Conservation (phyloP, 768 basidiomycete genomes). For the Naematelia aurantialba region DNA sequence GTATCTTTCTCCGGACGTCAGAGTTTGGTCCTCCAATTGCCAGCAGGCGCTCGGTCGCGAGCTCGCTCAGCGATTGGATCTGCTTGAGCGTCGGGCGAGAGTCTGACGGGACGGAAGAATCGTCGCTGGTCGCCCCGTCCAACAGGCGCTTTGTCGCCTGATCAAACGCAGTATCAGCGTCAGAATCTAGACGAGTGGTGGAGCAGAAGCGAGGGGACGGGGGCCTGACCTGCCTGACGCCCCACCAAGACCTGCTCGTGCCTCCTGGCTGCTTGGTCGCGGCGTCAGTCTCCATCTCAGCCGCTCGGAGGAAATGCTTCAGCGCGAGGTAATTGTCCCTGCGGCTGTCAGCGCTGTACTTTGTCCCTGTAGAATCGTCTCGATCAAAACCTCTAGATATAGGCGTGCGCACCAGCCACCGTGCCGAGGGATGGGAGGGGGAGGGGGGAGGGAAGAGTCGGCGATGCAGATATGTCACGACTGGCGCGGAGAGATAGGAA, state of each 20-base stretch:
- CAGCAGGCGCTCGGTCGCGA: constrained; percentile 38
- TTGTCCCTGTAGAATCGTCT: background rate
- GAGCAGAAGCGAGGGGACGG: background rate
- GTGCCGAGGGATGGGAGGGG: background rate
- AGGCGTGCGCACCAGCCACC: background rate
- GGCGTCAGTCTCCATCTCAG: constrained; percentile 38
- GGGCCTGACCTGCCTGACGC: constrained; percentile 15
- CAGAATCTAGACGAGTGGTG: background rate
- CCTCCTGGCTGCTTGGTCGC: constrained; percentile 2
- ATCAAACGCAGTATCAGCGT: background rate
- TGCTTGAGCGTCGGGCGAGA: constrained; percentile 14
- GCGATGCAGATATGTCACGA: background rate
- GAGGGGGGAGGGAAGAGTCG: background rate
- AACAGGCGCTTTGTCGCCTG: constrained; percentile 20
- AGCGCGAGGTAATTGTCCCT: constrained; percentile 45
- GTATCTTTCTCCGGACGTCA: constrained; percentile 20
- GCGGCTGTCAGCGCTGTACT: too few species aligned
- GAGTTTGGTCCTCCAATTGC: constrained; percentile 18
- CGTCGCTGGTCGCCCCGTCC: constrained; percentile 1
- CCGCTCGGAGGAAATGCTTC: constrained; percentile 41
- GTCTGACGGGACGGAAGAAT: constrained; percentile 18
- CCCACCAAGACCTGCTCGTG: constrained; percentile 46
- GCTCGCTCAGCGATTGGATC: constrained; percentile 23
- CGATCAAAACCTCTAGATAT: background rate
- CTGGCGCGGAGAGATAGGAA: too few species aligned